These are phyloP conservation scores for Barbatosphaeria neglecta DNA, from an alignment of 495 filamentous ascomycete genomes.

Conservation along the genomic window DNA sequence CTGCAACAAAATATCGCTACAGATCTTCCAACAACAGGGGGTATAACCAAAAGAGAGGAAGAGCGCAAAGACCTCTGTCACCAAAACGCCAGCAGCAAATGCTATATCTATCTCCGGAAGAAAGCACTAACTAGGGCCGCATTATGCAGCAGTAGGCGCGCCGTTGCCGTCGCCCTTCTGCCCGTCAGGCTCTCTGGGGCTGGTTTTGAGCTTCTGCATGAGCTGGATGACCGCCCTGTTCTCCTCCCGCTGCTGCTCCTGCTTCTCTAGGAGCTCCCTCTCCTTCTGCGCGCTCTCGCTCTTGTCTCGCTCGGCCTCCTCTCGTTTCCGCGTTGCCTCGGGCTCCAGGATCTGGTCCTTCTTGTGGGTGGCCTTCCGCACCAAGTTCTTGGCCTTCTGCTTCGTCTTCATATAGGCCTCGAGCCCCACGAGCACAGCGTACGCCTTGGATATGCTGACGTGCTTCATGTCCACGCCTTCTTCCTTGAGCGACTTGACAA, in stretches of 20 bases:
- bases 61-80: too few relatives aligned
- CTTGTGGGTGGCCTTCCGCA: slow-evolving; percentile 19
- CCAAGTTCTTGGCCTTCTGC: slow-evolving; percentile 41
- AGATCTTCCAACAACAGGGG: too few relatives aligned
- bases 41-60: too few relatives aligned
- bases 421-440: slow-evolving; percentile 70
- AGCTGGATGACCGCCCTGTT: slow-evolving; percentile 19
- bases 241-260: slow-evolving; percentile 22
- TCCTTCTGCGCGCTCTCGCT: slow-evolving; percentile 41
- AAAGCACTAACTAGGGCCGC: too few relatives aligned
- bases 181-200: slow-evolving; percentile 11
- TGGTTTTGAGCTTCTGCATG: slow-evolving; percentile 21
- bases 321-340: slow-evolving; percentile 25
- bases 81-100: too few relatives aligned
- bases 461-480: slow-evolving; percentile 68
- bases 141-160: not conserved
- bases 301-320: slow-evolving; percentile 33
- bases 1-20: too few relatives aligned
- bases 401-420: slow-evolving; percentile 62
- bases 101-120: too few relatives aligned
- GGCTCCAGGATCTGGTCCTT: slow-evolving; percentile 28
- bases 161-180: slow-evolving; percentile 1
- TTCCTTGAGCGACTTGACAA: slow-evolving; percentile 59
- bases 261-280: slow-evolving; percentile 23
- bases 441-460: slow-evolving; percentile 67